Evolutionary conservation across 176 grass and related monocot genomes (phyloP).

Genomic region (Cenchrus purpureus): DNA sequence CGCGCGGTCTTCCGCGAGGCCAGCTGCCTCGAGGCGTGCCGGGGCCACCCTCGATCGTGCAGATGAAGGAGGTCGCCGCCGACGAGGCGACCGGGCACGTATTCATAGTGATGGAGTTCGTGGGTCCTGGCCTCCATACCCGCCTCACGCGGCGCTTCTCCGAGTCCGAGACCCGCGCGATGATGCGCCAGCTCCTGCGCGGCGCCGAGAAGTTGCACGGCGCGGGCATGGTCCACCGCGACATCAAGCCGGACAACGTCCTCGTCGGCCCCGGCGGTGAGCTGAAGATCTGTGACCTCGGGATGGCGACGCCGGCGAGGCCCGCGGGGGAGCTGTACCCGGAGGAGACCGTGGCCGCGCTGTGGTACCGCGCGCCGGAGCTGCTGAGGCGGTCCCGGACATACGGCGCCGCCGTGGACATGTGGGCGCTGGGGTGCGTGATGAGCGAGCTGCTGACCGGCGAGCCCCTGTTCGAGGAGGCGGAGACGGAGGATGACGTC

Average conservation of each 20-base stretch:
- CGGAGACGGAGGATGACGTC: neutral
- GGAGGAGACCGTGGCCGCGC: neutral
- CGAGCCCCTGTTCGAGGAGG: conserved; percentile 17
- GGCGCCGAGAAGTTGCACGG: conserved; percentile 24
- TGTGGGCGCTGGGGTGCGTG: conserved; percentile 20
- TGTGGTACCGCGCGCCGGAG: conserved; percentile 29
- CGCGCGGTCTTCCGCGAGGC: conserved; percentile 6
- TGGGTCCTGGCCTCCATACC: neutral
- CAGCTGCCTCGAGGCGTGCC: neutral
- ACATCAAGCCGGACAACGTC: conserved; percentile 34
- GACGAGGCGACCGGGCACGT: neutral
- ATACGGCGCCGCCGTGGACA: conserved; percentile 22
- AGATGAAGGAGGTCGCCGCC: conserved; percentile 10
- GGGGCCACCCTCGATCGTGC: conserved; percentile 15
- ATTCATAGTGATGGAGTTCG: conserved; percentile 35
- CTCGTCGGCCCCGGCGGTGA: conserved; percentile 4
- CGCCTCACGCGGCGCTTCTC: neutral
- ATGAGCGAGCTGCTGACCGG: conserved; percentile 14
- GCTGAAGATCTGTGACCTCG: conserved; percentile 56
- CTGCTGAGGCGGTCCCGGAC: neutral
- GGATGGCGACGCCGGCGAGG: conserved; percentile 5
- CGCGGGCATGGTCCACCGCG: neutral
- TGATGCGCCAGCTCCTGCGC: conserved; percentile 26
- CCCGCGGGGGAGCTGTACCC: neutral
- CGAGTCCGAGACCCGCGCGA: neutral